Evolutionary conservation across 1,139 yeast genomes (phyloP).

Genomic region (Arxiozyma slooffiae): DNA sequence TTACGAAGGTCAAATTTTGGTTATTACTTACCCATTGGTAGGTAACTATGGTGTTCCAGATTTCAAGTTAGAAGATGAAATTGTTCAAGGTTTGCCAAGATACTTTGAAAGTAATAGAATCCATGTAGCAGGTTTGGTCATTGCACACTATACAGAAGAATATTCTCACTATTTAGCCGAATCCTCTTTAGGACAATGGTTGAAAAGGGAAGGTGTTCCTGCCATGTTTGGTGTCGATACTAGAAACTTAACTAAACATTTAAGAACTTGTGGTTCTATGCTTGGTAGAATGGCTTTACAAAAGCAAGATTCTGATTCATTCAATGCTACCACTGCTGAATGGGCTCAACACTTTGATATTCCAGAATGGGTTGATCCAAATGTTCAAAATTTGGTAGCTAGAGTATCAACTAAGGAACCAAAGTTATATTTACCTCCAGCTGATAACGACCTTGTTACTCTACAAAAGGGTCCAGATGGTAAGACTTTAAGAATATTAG

Average conservation of each 20-base stretch:
- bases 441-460: constrained; percentile 39
- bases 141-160: constrained; percentile 94
- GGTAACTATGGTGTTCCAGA: constrained; percentile 99
- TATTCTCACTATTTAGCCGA: constrained; percentile 89
- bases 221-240: constrained; percentile 98
- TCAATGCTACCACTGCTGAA: constrained; percentile 34
- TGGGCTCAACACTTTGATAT: constrained; percentile 62
- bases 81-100: constrained; percentile 69
- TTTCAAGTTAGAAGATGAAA: constrained; percentile 63
- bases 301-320: constrained; percentile 36
- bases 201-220: constrained; percentile 82
- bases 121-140: constrained; percentile 94
- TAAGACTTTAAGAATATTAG: constrained; percentile 68
- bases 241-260: constrained; percentile 83
- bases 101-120: constrained; percentile 87
- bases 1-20: constrained; percentile 94
- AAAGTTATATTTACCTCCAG: constrained; percentile 52
- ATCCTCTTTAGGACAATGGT: constrained; percentile 90
- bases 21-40: constrained; percentile 89
- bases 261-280: constrained; percentile 88
- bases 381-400: constrained; percentile 81
- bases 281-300: constrained; percentile 73
- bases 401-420: constrained; percentile 77
- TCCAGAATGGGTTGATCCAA: constrained; percentile 92
- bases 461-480: constrained; percentile 53